Conservation (phyloP, 305 asterid species). For the Salvia sclarea region DNA sequence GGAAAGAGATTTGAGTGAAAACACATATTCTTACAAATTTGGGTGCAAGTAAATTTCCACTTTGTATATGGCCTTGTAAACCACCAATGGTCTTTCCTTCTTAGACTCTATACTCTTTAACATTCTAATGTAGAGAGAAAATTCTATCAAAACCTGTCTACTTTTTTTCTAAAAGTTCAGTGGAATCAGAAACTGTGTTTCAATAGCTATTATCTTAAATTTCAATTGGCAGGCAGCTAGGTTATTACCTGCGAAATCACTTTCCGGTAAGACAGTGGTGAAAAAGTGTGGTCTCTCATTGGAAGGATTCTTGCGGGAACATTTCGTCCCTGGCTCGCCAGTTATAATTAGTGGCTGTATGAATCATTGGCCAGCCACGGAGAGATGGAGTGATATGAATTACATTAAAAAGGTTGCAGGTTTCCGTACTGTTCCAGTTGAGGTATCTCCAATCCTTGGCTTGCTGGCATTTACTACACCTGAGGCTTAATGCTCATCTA, state of each 20-base stretch:
- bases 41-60: neutral
- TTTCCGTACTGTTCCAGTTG: constrained; percentile 86
- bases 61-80: neutral
- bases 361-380: constrained; percentile 93
- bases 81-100: neutral
- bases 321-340: constrained; percentile 50
- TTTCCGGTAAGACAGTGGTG: constrained; percentile 61
- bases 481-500: neutral
- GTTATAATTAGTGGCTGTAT: constrained; percentile 73
- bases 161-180: neutral
- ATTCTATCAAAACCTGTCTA: neutral
- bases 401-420: constrained; percentile 82
- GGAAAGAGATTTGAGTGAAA: neutral
- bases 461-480: constrained; percentile 10
- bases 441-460: constrained; percentile 36
- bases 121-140: constrained; percentile 3
- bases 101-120: neutral
- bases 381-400: constrained; percentile 76
- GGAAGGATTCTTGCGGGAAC: constrained; percentile 77
- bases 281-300: constrained; percentile 68
- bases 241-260: constrained; percentile 66
- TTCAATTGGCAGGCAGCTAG: constrained; percentile 52
- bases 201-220: constrained; percentile 25
- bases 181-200: constrained; percentile 7
- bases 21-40: neutral